Conservation (phyloP, 2,329 filamentous ascomycete genomes). For the Periconia macrospinosa region DNA sequence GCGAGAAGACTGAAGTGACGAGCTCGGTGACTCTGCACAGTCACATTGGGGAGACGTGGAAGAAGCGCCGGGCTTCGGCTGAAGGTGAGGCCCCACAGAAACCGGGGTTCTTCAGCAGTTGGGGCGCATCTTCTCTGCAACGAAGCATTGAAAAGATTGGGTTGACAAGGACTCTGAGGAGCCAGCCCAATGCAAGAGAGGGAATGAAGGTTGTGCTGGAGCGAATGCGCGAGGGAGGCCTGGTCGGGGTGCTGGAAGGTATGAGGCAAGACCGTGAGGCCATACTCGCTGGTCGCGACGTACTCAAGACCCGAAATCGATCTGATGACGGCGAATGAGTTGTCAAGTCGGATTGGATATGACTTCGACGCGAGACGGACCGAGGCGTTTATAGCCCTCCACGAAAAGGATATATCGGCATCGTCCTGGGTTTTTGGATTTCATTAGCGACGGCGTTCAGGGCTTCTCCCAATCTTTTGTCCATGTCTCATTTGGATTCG, state of each 20-base stretch:
- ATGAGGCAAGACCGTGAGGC: constrained; percentile 64
- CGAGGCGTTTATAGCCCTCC: not conserved
- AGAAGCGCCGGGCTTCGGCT: constrained; percentile 48
- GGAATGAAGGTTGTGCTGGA: constrained; percentile 83
- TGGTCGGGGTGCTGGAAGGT: constrained; percentile 70
- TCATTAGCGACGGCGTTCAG: constrained; percentile 36
- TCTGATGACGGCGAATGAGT: constrained; percentile 24
- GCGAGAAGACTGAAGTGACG: constrained; percentile 64
- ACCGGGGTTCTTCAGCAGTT: constrained; percentile 61
- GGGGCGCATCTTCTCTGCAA: constrained; percentile 73
- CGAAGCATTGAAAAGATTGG: constrained; percentile 79
- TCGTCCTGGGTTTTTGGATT: constrained; percentile 10
- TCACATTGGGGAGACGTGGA: constrained; percentile 69
- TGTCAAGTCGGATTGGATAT: not conserved
- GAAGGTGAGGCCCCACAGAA: constrained; percentile 50
- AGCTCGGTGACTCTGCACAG: constrained; percentile 76
- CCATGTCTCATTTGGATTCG: not conserved
- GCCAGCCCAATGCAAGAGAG: constrained; percentile 77
- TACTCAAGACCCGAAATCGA: constrained; percentile 7
- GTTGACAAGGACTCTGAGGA: constrained; percentile 74
- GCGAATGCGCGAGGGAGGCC: constrained; percentile 65
- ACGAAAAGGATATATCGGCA: not conserved
- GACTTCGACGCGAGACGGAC: not conserved
- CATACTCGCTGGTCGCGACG: constrained; percentile 29
- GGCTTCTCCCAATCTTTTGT: constrained; percentile 16